Percentiles rank a stretch among this genome's conserved stretches.
phyloP scores from a whole-genome alignment of 331 rosid genomes.

The Rosa hybrid region DNA sequence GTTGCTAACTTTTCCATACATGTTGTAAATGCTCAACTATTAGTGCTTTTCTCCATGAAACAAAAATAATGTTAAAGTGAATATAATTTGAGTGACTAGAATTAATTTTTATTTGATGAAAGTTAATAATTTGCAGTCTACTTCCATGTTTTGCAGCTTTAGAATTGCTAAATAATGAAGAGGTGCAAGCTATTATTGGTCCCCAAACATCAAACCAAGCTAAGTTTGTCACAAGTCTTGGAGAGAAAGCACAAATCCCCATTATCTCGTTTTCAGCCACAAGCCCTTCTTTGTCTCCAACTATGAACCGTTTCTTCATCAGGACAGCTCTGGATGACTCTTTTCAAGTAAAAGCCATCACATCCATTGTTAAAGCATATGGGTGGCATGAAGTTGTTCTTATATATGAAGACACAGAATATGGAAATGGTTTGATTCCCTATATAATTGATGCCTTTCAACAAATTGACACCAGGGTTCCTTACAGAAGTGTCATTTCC shows the following conservation, averaged over 20 bases:
- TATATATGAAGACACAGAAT: conserved; percentile 39
- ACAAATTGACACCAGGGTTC: conserved; percentile 12
- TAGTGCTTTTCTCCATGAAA: not conserved
- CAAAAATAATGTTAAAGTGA: no score
- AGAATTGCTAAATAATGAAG: conserved; percentile 17
- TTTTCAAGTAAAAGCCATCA: conserved; percentile 32
- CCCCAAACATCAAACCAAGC: conserved; percentile 37
- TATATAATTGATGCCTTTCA: conserved; percentile 32
- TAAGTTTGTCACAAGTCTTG: conserved; percentile 30
- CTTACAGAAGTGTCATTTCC: conserved; percentile 35
- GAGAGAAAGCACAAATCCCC: conserved; percentile 38
- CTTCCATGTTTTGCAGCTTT: conserved; percentile 15
- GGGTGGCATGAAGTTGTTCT: conserved; percentile 35
- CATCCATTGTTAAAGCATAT: conserved; percentile 26
- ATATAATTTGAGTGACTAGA: not conserved
- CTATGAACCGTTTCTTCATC: conserved; percentile 32
- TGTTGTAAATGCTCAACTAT: not conserved
- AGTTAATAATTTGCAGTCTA: not conserved
- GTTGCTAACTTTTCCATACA: not conserved
- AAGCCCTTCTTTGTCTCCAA: conserved; percentile 32
- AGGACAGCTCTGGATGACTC: conserved; percentile 30
- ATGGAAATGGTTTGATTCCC: conserved; percentile 36
- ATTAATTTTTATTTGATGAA: no score
- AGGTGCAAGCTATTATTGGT: conserved; percentile 45
- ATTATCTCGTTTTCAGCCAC: conserved; percentile 41